Evolutionary conservation across 768 basidiomycete genomes (phyloP).

Genomic region (Boletellus sp.): DNA sequence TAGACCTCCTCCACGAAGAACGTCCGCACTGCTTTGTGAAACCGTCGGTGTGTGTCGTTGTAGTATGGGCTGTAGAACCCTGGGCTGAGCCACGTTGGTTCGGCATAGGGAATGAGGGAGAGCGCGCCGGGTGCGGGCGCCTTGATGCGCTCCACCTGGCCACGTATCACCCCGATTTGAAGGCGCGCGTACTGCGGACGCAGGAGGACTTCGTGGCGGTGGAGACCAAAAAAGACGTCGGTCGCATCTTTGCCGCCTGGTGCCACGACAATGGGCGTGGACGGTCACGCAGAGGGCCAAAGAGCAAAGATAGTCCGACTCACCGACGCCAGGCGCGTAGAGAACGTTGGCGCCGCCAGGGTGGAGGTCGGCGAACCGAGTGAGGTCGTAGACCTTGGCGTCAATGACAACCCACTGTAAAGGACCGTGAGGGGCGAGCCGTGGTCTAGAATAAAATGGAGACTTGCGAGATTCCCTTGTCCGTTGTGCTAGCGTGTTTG

Average conservation of each 20-base stretch:
- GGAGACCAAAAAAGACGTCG: conserved; percentile 78
- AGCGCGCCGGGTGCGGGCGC: conserved; percentile 56
- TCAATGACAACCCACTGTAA: conserved; percentile 78
- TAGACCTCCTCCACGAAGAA: conserved; percentile 74
- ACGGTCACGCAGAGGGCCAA: not conserved
- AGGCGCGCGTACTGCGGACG: conserved; percentile 70
- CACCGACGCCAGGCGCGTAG: conserved; percentile 62
- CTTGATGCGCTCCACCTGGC: conserved; percentile 54
- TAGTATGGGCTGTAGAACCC: conserved; percentile 78
- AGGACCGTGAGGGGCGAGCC: not conserved
- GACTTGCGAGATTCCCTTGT: conserved; percentile 71
- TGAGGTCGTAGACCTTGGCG: conserved; percentile 76
- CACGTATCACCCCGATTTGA: conserved; percentile 60
- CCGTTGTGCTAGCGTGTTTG: conserved; percentile 68
- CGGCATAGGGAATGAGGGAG: conserved; percentile 79
- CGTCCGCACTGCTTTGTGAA: conserved; percentile 72
- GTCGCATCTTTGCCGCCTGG: conserved; percentile 74
- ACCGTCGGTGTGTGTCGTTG: conserved; percentile 64
- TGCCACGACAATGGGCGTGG: not conserved
- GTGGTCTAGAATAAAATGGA: not conserved
- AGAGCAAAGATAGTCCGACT: conserved; percentile 13
- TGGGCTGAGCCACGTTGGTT: conserved; percentile 73
- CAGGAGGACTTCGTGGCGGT: conserved; percentile 75
- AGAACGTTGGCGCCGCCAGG: conserved; percentile 80
- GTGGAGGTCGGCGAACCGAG: conserved; percentile 78